Percentiles rank a stretch among this genome's conserved stretches.
These are phyloP conservation scores for Hamamelis virginiana DNA, from an alignment of 164 flowering plant species.

Conservation along the genomic window DNA sequence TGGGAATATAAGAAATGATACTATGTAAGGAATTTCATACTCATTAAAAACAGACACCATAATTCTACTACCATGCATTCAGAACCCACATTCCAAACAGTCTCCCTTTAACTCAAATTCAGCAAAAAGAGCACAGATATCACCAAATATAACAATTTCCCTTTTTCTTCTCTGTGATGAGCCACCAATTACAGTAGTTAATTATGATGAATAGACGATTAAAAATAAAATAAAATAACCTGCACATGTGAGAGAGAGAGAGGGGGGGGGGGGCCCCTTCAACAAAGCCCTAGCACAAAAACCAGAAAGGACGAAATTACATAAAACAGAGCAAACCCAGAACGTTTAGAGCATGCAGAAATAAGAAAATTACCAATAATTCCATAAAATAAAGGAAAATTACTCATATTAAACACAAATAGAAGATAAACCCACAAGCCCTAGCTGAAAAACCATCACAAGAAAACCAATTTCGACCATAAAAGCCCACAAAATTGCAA, in stretches of 20 bases:
- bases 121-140: background rate
- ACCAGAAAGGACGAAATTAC: background rate
- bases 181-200: too few species aligned
- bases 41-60: too few species aligned
- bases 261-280: too few species aligned
- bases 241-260: too few species aligned
- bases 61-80: background rate
- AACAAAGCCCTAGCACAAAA: background rate
- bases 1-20: too few species aligned
- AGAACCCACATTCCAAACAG: background rate
- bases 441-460: background rate
- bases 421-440: conserved; percentile 7
- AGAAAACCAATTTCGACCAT: background rate
- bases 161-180: too few species aligned
- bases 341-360: background rate
- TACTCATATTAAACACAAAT: background rate
- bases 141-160: background rate
- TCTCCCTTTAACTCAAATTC: background rate
- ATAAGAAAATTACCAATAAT: background rate
- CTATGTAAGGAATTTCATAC: too few species aligned
- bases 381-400: background rate
- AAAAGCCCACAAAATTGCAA: background rate
- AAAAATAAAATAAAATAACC: too few species aligned
- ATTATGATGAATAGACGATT: too few species aligned
- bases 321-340: background rate